Percentiles rank a stretch among this genome's conserved stretches.
These are phyloP conservation scores for Arabis hirsuta DNA, from an alignment of 345 rosid genomes.

Conservation along the genomic window DNA sequence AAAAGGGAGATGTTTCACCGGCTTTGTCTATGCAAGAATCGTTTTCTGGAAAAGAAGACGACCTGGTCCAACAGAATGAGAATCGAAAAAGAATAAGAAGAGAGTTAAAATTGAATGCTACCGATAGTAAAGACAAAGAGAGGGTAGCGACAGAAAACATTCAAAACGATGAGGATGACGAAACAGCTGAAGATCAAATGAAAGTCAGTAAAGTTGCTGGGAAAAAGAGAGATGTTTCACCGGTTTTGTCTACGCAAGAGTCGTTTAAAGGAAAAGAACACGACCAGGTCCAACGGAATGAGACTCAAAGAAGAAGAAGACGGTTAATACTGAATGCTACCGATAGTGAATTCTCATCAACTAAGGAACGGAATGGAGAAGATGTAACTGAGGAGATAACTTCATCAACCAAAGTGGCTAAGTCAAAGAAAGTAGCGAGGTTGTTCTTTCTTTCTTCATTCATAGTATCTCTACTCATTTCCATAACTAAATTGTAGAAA, in stretches of 20 bases:
- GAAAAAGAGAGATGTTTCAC: constrained; percentile 7
- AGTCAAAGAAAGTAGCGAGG: constrained; percentile 21
- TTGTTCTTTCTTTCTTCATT: constrained; percentile 12
- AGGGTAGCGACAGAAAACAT: constrained; percentile 21
- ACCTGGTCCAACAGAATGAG: constrained; percentile 6
- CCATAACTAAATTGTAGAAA: background rate
- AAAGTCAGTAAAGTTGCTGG: background rate
- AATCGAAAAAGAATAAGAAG: constrained; percentile 23
- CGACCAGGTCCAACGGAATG: constrained; percentile 1
- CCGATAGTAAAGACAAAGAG: constrained; percentile 39
- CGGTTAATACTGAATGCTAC: background rate
- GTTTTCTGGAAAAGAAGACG: constrained; percentile 22
- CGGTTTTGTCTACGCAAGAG: constrained; percentile 17
- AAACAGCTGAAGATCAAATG: constrained; percentile 18
- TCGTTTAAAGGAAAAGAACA: constrained; percentile 27
- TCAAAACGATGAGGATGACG: constrained; percentile 27
- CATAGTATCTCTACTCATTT: constrained; percentile 11
- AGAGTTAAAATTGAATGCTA: background rate
- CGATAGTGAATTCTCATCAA: constrained; percentile 36
- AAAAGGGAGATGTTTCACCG: background rate
- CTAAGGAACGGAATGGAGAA: constrained; percentile 32
- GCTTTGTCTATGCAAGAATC: constrained; percentile 21
- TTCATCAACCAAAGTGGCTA: constrained; percentile 1
- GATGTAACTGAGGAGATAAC: constrained; percentile 13
- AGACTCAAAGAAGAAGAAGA: constrained; percentile 29